phyloP scores from a whole-genome alignment of 805 yeast genomes.

The Suhomyces canberraensis region DNA sequence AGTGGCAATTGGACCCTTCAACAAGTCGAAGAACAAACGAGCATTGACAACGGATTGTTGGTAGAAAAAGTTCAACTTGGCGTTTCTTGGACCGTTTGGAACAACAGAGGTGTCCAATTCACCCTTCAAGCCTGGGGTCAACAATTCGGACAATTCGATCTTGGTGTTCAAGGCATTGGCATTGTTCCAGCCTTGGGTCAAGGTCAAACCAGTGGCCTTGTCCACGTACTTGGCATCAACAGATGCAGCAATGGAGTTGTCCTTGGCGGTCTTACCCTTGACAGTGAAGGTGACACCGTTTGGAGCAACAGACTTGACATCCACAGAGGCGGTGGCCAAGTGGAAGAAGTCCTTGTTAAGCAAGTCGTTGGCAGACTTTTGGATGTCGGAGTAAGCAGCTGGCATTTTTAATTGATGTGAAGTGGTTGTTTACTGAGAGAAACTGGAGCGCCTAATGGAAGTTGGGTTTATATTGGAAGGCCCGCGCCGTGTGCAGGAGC shows the following conservation, averaged over 20 bases:
- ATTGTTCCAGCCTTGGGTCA: slow-evolving; percentile 98
- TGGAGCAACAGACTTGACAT: slow-evolving; percentile 89
- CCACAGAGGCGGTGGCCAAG: slow-evolving; percentile 79
- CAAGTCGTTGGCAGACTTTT: slow-evolving; percentile 88
- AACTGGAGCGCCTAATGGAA: slow-evolving; percentile 3
- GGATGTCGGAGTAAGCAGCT: slow-evolving; percentile 89
- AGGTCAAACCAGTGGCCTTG: slow-evolving; percentile 85
- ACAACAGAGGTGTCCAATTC: slow-evolving; percentile 84
- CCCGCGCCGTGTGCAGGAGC: slow-evolving; percentile 4
- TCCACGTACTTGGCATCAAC: slow-evolving; percentile 91
- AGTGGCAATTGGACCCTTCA: slow-evolving; percentile 92
- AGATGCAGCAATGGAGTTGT: slow-evolving; percentile 79
- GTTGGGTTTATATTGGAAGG: slow-evolving; percentile 5
- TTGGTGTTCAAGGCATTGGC: slow-evolving; percentile 89
- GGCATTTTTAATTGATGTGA: slow-evolving; percentile 41
- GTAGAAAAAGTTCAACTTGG: slow-evolving; percentile 87
- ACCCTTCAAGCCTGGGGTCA: slow-evolving; percentile 93
- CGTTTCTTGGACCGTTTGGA: slow-evolving; percentile 82
- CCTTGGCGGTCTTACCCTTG: slow-evolving; percentile 83
- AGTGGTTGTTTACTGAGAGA: slow-evolving; percentile 3
- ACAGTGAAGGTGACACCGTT: slow-evolving; percentile 94
- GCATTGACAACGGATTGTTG: slow-evolving; percentile 91
- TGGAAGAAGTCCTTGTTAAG: slow-evolving; percentile 93
- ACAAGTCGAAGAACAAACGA: slow-evolving; percentile 89
- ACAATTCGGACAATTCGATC: slow-evolving; percentile 85